phyloP scores from a whole-genome alignment of 495 filamentous ascomycete genomes.

The Letharia lupina region DNA sequence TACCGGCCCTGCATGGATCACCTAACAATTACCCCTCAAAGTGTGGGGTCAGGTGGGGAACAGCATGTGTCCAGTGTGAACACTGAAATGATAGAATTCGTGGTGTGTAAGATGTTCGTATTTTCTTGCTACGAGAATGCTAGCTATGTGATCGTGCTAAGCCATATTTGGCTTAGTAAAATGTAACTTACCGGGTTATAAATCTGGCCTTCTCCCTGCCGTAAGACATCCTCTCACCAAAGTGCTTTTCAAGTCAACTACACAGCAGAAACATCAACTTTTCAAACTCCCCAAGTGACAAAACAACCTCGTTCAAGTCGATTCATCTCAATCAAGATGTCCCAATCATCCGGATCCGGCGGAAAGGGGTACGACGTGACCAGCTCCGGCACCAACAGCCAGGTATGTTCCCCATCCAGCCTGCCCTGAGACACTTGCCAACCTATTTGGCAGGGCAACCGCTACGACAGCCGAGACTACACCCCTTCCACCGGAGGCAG shows the following conservation, averaged over 20 bases:
- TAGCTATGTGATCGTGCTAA: too few relatives aligned
- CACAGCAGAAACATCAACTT: neutral
- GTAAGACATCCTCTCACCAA: neutral
- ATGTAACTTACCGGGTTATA: too few relatives aligned
- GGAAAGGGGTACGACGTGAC: conserved; percentile 34
- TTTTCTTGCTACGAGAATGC: too few relatives aligned
- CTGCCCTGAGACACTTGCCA: neutral
- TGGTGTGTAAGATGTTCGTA: too few relatives aligned
- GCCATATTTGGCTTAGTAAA: too few relatives aligned
- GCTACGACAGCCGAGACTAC: conserved; percentile 44
- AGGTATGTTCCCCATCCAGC: conserved; percentile 27
- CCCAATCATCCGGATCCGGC: conserved; percentile 10
- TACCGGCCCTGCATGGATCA: too few relatives aligned
- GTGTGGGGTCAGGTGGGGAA: neutral
- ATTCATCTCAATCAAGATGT: neutral
- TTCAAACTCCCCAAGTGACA: neutral
- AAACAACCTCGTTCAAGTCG: neutral
- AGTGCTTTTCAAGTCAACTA: neutral
- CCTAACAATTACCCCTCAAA: too few relatives aligned
- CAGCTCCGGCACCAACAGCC: conserved; percentile 41
- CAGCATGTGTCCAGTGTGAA: neutral
- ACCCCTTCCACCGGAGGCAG: conserved; percentile 26
- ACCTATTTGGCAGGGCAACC: conserved; percentile 36
- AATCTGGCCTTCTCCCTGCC: neutral
- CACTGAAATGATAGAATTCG: too few relatives aligned